Evolutionary conservation across 2,329 filamentous ascomycete species (phyloP), one percentile per base, ranked within the genome.

Genomic region (Cercospora sp.): DNA sequence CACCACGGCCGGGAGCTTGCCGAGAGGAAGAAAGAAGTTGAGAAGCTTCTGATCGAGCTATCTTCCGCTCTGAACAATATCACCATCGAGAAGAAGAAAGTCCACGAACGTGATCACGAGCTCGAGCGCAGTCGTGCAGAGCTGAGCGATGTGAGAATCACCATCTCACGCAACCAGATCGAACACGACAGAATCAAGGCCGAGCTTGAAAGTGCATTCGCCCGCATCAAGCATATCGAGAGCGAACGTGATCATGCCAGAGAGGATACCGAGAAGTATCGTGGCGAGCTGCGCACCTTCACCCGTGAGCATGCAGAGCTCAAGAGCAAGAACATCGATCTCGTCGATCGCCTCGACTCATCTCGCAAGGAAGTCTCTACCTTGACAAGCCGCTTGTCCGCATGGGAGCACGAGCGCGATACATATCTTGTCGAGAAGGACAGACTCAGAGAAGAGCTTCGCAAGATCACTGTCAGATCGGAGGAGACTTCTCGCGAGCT

Each of bases 31-130:
- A 75, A 76, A 34, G 76, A 77, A 62, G 67, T 75, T 9, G 76
- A 77, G 62, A 77, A 74, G 66, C 73, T 77, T n/a, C 70, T 77
- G 3, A 71, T 73, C 9, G 75, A 77, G 63, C 73, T 78, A 18
- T 71, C 73, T 3, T 66, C 74, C 63, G 70, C 72, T 28, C 66
- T 75, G 55, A 70, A 70, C 51, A 72, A 66, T 58, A 66, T 75
- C 28, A 55, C 69, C 16, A 70, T 72, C 16, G 71, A 76, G 43
- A 76, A 75, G 69, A 74, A 73, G 64, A 74, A 71, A 45, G 66
- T 77, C 13, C 57, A 68, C 13, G 75, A 77, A 26, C 75, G 75
- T 57, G 75, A 78, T n/a, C 62, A 70, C 34, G 73, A 77, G 57
- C 68, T 77, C 30, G 73, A 77, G 24, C 70, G 70, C 21, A 65